Conservation (phyloP, 2,329 filamentous ascomycete species). For the Corinectria fuckeliana region DNA sequence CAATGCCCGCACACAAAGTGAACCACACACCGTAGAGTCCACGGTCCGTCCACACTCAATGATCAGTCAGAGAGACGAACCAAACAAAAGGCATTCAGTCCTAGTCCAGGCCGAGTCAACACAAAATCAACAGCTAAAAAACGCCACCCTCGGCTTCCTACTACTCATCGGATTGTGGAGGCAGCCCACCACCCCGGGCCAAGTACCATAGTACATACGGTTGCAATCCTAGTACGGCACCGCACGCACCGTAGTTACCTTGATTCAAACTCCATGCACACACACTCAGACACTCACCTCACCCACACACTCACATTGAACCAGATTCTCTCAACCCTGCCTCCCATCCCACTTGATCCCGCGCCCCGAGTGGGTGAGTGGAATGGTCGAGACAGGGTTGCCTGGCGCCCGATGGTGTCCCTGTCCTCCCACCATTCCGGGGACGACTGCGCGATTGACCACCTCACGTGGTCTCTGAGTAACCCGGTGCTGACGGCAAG, state of each 20-base stretch:
- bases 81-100: neutral
- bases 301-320: slow-evolving; percentile 25
- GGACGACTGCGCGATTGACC: slow-evolving; percentile 15
- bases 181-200: slow-evolving; percentile 29
- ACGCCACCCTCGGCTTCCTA: slow-evolving; percentile 6
- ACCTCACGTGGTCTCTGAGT: slow-evolving; percentile 32
- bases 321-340: slow-evolving; percentile 25
- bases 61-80: neutral
- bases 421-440: slow-evolving; percentile 22
- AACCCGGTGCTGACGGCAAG: slow-evolving; percentile 32
- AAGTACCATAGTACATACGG: slow-evolving; percentile 12
- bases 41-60: neutral
- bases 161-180: slow-evolving; percentile 26
- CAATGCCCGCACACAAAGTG: slow-evolving; percentile 18
- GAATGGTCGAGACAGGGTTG: slow-evolving; percentile 21
- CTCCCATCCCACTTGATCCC: slow-evolving; percentile 13
- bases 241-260: slow-evolving; percentile 22
- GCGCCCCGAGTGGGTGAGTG: slow-evolving; percentile 17
- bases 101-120: slow-evolving; percentile 12
- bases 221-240: neutral
- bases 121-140: slow-evolving; percentile 11
- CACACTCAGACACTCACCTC: neutral
- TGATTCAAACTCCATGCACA: slow-evolving; percentile 16
- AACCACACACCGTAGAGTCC: slow-evolving; percentile 19
- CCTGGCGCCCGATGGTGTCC: slow-evolving; percentile 22